Evolutionary conservation across 306 rosid species (phyloP).

Genomic region (Begonia loranthoides): DNA sequence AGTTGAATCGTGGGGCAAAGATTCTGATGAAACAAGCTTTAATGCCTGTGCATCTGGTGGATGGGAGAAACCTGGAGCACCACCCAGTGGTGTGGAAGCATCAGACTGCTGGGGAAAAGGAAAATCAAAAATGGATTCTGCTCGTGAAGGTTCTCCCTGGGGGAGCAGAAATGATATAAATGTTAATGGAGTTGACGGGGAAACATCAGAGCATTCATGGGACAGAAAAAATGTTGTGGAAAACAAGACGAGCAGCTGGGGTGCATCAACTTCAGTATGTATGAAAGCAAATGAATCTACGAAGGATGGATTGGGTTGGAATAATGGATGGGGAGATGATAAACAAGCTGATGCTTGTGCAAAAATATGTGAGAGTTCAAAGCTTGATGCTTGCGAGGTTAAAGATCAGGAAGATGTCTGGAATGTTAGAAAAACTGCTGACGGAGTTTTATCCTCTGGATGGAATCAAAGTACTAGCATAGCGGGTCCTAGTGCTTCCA

Average conservation of each 20-base stretch:
- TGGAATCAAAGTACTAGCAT: conserved; percentile 1
- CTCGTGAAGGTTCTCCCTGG: conserved; percentile 7
- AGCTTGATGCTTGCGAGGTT: conserved; percentile 7
- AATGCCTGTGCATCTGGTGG: conserved; percentile 15
- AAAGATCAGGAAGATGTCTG: conserved; percentile 12
- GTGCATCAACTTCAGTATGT: conserved; percentile 5
- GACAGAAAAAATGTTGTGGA: conserved; percentile 10
- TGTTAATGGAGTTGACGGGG: conserved; percentile 4
- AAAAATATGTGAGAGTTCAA: conserved; percentile 12
- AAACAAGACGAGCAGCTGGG: conserved; percentile 14
- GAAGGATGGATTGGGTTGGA: conserved; percentile 5
- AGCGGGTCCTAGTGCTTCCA: not conserved
- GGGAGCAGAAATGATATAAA: conserved; percentile 1
- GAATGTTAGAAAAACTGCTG: conserved; percentile 10
- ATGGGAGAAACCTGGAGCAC: conserved; percentile 22
- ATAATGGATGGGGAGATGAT: conserved; percentile 22
- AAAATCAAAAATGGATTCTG: conserved; percentile 3
- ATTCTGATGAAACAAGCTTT: conserved; percentile 17
- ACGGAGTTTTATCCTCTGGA: conserved; percentile 11
- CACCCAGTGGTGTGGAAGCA: conserved; percentile 14
- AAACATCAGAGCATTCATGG: conserved; percentile 13
- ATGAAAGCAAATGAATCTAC: not conserved
- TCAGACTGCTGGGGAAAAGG: conserved; percentile 9
- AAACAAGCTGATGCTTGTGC: conserved; percentile 20
- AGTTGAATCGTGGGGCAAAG: conserved; percentile 27